Base-by-base conservation (phyloP, 1,284 basidiomycete species). In the Boletus sp. region DNA sequence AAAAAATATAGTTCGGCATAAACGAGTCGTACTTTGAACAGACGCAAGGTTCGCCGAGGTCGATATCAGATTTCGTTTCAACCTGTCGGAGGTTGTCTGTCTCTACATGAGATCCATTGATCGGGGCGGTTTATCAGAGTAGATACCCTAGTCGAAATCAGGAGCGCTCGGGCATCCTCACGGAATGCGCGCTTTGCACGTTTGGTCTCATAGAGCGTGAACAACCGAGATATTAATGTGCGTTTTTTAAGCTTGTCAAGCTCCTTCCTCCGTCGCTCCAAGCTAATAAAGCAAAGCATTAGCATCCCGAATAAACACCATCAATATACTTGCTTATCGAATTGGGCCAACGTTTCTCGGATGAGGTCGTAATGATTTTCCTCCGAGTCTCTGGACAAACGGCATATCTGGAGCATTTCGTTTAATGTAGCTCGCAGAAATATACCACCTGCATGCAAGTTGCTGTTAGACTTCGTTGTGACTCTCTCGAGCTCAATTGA, bases 31-130 rank as follows among this genome's bases (percentile, higher is more conserved):
- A 70, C 67, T 31, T 28, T 56, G 19, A 13, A 61, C 58, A 13
- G 40, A 33, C 8, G n/a, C 47, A 11, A 68, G 11, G 2, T 67
- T 13, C 1, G 25, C 28, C 7, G 35, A 21, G 0, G 49, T 51
- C 2, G 61, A 70, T 21, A 70, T 7, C 0, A 68, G 1, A 0
- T 9, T 9, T 46, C 62, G 57, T 23, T 54, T 62, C 54, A 65
- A 21, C 13, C 2, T 44, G 1, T 67, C 57, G 13, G 68, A 70
- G 2, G 46, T 61, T 5, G 65, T 56, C 68, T 68, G 7, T 4
- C 2, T 25, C 21, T 2, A 23, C 19, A 8, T 56, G 23, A 68
- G 56, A 5, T 25, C 17, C 4, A 3, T 21, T n/a, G 44, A 37
- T 49, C 17, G 8, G 5, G n/a, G 23, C 2, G 2, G 25, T 1